phyloP scores from a whole-genome alignment of 768 basidiomycete genomes.

The Russula lepida region DNA sequence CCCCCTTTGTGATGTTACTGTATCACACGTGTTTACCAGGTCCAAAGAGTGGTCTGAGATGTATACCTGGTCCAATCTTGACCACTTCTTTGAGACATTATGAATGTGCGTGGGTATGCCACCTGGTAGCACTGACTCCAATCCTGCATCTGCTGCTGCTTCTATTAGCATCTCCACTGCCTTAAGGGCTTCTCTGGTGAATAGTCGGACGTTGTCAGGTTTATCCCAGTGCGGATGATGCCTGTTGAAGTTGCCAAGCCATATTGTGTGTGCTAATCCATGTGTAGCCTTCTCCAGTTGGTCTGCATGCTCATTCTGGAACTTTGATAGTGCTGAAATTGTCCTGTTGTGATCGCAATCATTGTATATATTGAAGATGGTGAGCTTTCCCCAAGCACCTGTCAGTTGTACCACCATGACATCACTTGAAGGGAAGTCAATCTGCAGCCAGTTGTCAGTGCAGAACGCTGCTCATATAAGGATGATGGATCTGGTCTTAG shows the following conservation, averaged over 20 bases:
- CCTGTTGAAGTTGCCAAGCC: not conserved
- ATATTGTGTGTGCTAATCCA: not conserved
- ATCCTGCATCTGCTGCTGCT: not conserved
- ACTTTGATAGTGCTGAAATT: not conserved
- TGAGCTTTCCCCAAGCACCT: not conserved
- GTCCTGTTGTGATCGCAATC: not conserved
- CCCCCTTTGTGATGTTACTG: too few relatives aligned
- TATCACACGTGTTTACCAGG: too few relatives aligned
- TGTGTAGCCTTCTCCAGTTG: not conserved
- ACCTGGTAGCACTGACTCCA: not conserved
- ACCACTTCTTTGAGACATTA: not conserved
- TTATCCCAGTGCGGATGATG: not conserved
- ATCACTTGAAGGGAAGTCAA: not conserved
- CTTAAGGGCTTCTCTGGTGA: not conserved
- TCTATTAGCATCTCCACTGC: not conserved
- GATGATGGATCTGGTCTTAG: not conserved
- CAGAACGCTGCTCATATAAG: not conserved
- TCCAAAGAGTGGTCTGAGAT: too few relatives aligned
- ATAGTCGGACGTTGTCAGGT: not conserved
- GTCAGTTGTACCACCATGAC: not conserved
- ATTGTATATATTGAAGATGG: not conserved
- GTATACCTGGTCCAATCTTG: too few relatives aligned
- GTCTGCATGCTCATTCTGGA: not conserved
- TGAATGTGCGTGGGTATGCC: not conserved
- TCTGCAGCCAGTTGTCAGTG: not conserved